These are phyloP conservation scores for Naganishia kalamii DNA, from an alignment of 768 basidiomycete species.

Conservation along the genomic window DNA sequence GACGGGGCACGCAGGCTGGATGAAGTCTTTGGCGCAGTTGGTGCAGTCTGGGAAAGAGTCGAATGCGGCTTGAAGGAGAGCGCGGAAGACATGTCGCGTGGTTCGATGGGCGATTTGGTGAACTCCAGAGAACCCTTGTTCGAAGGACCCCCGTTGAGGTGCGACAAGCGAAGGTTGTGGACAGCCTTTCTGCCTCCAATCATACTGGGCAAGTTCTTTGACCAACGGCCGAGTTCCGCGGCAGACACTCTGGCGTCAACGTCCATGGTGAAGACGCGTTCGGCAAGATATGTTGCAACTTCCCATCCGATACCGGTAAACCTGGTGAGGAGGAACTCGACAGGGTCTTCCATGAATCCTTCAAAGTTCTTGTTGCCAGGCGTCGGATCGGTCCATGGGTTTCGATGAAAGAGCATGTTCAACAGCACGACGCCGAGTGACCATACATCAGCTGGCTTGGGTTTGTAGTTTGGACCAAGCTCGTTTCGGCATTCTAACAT, in stretches of 20 bases:
- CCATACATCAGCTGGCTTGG: conserved; percentile 96
- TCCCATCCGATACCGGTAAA: conserved; percentile 62
- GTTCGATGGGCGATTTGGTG: conserved; percentile 20
- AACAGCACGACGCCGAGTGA: conserved; percentile 97
- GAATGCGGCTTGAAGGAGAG: conserved; percentile 16
- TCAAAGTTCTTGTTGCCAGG: conserved; percentile 71
- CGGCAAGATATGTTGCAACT: conserved; percentile 81
- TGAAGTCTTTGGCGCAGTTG: conserved; percentile 8
- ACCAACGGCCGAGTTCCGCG: conserved; percentile 77
- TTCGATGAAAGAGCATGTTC: conserved; percentile 98
- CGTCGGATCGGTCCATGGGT: conserved; percentile 94
- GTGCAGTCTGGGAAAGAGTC: conserved; percentile 1
- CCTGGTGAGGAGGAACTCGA: conserved; percentile 78
- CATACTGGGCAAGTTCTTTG: conserved; percentile 68
- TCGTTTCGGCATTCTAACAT: conserved; percentile 90
- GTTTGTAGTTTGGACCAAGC: conserved; percentile 84
- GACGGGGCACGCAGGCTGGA: background rate
- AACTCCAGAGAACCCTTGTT: conserved; percentile 20
- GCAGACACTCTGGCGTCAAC: conserved; percentile 68
- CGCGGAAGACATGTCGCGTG: conserved; percentile 27
- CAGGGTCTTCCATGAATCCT: conserved; percentile 67
- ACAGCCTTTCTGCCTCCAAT: conserved; percentile 50
- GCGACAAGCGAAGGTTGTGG: conserved; percentile 28
- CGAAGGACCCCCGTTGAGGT: conserved; percentile 11
- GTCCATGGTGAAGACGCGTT: conserved; percentile 71